These are phyloP conservation scores for Schizosaccharomyces lindneri DNA, from an alignment of 805 yeast genomes.

Conservation along the genomic window DNA sequence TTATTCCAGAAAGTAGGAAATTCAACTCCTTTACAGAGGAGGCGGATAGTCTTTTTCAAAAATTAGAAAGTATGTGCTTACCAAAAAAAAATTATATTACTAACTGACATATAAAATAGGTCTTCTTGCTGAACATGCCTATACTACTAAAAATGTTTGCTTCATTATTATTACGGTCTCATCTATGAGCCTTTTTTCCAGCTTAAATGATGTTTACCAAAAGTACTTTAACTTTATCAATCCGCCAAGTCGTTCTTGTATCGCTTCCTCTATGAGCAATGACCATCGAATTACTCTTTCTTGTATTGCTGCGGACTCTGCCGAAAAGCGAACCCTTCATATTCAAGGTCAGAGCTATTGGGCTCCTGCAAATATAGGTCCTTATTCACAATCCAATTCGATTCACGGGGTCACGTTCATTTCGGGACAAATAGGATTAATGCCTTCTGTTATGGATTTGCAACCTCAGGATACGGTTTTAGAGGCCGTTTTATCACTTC, in stretches of 20 bases:
- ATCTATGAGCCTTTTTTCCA: constrained; percentile 39
- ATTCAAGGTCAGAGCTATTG: constrained; percentile 84
- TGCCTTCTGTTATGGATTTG: constrained; percentile 46
- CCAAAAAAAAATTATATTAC: neutral
- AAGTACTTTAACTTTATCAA: constrained; percentile 22
- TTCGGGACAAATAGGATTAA: constrained; percentile 79
- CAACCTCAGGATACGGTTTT: constrained; percentile 10
- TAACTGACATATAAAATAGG: neutral
- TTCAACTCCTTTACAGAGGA: neutral
- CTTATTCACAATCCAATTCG: constrained; percentile 71
- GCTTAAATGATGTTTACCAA: constrained; percentile 37
- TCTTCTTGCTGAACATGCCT: neutral
- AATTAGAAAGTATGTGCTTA: neutral
- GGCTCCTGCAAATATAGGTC: constrained; percentile 98
- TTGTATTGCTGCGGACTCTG: constrained; percentile 18
- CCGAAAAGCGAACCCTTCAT: constrained; percentile 43
- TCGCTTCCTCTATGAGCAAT: constrained; percentile 29
- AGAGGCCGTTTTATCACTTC: constrained; percentile 36
- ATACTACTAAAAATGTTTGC: constrained; percentile 9
- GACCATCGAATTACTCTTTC: constrained; percentile 30
- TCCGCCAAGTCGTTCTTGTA: constrained; percentile 80
- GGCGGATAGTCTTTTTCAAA: neutral
- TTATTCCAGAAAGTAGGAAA: neutral
- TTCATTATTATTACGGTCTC: constrained; percentile 34
- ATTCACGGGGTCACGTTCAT: constrained; percentile 27